Conservation (phyloP, 768 basidiomycete genomes). For the Xerocomellus chrysenteron region DNA sequence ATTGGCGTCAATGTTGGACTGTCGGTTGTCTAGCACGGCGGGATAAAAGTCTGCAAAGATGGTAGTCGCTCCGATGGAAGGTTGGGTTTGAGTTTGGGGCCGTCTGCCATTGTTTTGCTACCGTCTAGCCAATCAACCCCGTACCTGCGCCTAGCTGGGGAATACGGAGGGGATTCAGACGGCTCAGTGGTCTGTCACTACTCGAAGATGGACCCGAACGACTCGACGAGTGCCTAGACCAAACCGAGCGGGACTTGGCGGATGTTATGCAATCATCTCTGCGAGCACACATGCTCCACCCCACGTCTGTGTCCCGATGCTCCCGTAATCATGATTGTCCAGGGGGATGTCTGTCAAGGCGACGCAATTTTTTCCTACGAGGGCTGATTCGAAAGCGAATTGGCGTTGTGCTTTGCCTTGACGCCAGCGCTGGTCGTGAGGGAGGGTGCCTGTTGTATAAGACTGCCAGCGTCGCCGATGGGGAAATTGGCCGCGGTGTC, state of each 20-base stretch:
- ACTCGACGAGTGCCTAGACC: conserved; percentile 30
- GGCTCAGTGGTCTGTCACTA: too few relatives aligned
- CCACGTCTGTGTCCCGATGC: conserved; percentile 88
- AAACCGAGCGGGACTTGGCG: conserved; percentile 44
- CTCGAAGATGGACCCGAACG: not conserved
- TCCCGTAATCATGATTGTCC: conserved; percentile 64
- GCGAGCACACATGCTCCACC: conserved; percentile 80
- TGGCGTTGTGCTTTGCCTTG: conserved; percentile 54
- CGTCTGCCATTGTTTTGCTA: conserved; percentile 33
- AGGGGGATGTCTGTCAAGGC: conserved; percentile 66
- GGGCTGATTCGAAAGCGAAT: conserved; percentile 43
- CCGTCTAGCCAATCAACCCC: conserved; percentile 47
- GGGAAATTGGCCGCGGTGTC: not conserved
- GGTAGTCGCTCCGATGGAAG: conserved; percentile 23
- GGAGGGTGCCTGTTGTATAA: too few relatives aligned
- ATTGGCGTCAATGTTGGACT: not conserved
- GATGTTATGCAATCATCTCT: conserved; percentile 59
- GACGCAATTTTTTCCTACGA: conserved; percentile 32
- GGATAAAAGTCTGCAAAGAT: conserved; percentile 52
- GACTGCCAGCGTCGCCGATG: too few relatives aligned
- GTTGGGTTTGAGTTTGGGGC: not conserved
- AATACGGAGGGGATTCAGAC: conserved; percentile 32
- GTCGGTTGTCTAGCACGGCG: conserved; percentile 47
- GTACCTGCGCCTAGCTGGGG: conserved; percentile 62
- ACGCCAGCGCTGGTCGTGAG: conserved; percentile 56